phyloP scores from a whole-genome alignment of 306 rosid species.

The Hippophae tibetana region DNA sequence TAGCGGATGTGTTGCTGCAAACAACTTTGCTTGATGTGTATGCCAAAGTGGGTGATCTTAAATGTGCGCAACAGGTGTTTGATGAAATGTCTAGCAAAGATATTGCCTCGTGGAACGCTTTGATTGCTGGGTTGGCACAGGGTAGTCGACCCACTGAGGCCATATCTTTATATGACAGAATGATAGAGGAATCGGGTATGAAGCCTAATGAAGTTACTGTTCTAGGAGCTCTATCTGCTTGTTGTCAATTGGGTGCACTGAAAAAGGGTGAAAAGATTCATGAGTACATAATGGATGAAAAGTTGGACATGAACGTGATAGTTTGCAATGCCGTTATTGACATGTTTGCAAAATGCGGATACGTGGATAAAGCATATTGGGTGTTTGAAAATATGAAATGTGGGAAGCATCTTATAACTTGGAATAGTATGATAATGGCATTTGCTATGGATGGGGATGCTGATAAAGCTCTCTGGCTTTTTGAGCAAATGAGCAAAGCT shows the following conservation, averaged over 20 bases:
- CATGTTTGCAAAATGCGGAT: slow-evolving; percentile 80
- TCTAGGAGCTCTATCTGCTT: slow-evolving; percentile 62
- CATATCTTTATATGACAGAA: slow-evolving; percentile 44
- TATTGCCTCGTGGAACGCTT: slow-evolving; percentile 70
- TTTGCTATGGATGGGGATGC: slow-evolving; percentile 77
- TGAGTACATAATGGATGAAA: slow-evolving; percentile 34
- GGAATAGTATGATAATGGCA: slow-evolving; percentile 86
- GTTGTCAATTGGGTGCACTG: slow-evolving; percentile 79
- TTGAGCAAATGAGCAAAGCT: slow-evolving; percentile 35
- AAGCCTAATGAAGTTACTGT: slow-evolving; percentile 68
- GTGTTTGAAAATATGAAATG: slow-evolving; percentile 55
- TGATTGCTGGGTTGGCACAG: slow-evolving; percentile 80
- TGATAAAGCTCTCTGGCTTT: slow-evolving; percentile 47
- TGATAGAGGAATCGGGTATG: slow-evolving; percentile 53
- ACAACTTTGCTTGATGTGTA: slow-evolving; percentile 77
- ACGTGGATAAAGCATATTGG: slow-evolving; percentile 48
- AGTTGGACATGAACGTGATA: slow-evolving; percentile 44
- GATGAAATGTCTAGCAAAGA: slow-evolving; percentile 59
- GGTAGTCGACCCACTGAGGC: slow-evolving; percentile 62
- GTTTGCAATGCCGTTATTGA: slow-evolving; percentile 87
- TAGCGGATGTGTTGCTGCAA: slow-evolving; percentile 36
- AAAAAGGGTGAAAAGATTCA: slow-evolving; percentile 50
- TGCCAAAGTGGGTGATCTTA: slow-evolving; percentile 51
- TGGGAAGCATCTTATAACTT: slow-evolving; percentile 51
- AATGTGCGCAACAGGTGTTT: slow-evolving; percentile 58